Conservation (phyloP, 345 rosid species). For the Balakata baccata region DNA sequence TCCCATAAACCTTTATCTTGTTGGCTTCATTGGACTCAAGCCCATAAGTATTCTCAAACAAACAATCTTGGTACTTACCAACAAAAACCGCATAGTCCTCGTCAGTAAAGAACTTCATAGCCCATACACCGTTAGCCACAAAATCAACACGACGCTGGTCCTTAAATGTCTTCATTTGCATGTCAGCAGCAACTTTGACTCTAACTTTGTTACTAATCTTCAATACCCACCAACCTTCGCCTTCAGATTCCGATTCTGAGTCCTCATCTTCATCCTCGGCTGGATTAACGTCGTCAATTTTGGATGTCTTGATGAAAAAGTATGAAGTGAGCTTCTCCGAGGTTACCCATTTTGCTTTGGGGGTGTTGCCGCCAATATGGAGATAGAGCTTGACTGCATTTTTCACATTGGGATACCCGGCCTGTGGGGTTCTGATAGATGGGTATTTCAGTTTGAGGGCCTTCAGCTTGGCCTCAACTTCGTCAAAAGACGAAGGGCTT, state of each 20-base stretch:
- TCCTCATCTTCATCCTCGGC: conserved; percentile 40
- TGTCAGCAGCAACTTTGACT: conserved; percentile 49
- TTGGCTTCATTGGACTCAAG: conserved; percentile 76
- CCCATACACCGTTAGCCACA: conserved; percentile 86
- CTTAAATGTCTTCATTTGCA: conserved; percentile 70
- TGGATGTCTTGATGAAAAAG: conserved; percentile 48
- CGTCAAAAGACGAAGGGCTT: conserved; percentile 57
- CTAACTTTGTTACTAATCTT: conserved; percentile 55
- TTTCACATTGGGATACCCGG: conserved; percentile 28
- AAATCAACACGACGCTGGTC: conserved; percentile 91
- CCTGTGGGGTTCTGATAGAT: conserved; percentile 19
- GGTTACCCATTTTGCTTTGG: conserved; percentile 75
- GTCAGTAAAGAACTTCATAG: conserved; percentile 58
- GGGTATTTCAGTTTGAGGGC: conserved; percentile 66
- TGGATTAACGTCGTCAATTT: conserved; percentile 13
- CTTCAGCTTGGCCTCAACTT: conserved; percentile 59
- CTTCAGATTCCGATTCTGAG: conserved; percentile 37
- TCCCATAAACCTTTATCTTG: conserved; percentile 75
- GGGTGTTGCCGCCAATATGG: conserved; percentile 67
- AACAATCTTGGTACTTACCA: conserved; percentile 54
- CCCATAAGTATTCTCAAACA: conserved; percentile 87
- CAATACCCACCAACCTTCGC: conserved; percentile 55
- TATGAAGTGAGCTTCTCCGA: conserved; percentile 61
- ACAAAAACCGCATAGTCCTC: conserved; percentile 58
- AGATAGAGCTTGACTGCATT: conserved; percentile 62